Evolutionary conservation across 75 land plant genomes (phyloP).

Genomic region (Pseudotsuga menziesii): DNA sequence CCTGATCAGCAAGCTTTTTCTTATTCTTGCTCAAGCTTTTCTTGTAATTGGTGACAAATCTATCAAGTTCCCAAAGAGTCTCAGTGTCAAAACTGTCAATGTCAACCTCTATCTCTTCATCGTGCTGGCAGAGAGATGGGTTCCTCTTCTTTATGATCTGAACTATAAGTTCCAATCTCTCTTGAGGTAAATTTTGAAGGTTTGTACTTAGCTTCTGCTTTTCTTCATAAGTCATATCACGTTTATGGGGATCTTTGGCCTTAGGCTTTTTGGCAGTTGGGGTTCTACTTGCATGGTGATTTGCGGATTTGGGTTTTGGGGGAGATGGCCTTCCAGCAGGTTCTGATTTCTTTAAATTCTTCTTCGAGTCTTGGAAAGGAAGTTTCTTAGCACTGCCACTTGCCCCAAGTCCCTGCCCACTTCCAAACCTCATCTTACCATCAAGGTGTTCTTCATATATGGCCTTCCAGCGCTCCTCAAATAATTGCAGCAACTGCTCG

Average conservation of each 20-base stretch:
- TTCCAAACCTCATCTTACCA: conserved; percentile 2
- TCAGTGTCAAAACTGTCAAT: conserved; percentile 71
- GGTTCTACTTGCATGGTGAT: conserved; percentile 9
- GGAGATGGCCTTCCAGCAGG: conserved; percentile 20
- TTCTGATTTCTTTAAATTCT: conserved; percentile 32
- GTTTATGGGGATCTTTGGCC: conserved; percentile 45
- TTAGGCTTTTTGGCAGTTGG: conserved; percentile 46
- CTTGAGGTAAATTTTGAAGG: conserved; percentile 55
- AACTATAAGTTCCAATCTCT: conserved; percentile 56
- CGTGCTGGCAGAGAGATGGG: conserved; percentile 42
- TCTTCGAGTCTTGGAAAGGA: conserved; percentile 19
- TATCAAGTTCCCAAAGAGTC: conserved; percentile 90
- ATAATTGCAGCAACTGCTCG: conserved; percentile 31
- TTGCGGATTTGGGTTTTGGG: neutral
- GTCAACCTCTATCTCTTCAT: conserved; percentile 88
- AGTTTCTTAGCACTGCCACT: conserved; percentile 3
- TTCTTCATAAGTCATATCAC: conserved; percentile 73
- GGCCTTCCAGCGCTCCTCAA: conserved; percentile 50
- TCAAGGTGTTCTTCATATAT: conserved; percentile 23
- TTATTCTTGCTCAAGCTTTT: conserved; percentile 56
- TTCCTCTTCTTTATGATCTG: conserved; percentile 72
- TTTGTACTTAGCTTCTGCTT: conserved; percentile 48
- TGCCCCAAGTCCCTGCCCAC: conserved; percentile 12
- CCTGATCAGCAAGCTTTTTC: conserved; percentile 29
- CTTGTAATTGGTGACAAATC: conserved; percentile 58